Percentiles rank a stretch among this genome's conserved stretches.
Conservation (phyloP, 768 basidiomycete genomes). For the Mycena epipterygia region DNA sequence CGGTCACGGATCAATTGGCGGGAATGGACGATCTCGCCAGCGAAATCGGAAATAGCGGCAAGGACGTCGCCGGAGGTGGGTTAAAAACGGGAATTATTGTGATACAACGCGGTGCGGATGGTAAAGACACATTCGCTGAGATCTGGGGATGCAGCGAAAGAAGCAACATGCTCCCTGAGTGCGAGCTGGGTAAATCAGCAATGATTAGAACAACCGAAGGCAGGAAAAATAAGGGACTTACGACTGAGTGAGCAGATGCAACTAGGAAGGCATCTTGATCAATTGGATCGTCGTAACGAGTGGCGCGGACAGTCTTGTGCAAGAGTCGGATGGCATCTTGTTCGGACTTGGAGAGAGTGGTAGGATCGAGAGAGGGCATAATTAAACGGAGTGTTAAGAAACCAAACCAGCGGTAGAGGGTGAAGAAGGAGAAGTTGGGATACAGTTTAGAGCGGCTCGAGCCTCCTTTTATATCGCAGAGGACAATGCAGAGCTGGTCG, state of each 20-base stretch:
- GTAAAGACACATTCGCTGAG: not conserved
- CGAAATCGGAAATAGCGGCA: not conserved
- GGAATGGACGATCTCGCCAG: slow-evolving; percentile 4
- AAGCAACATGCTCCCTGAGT: not conserved
- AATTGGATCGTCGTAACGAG: slow-evolving; percentile 5
- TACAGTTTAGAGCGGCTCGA: too few species aligned
- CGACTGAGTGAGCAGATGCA: not conserved
- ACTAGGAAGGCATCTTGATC: slow-evolving; percentile 20
- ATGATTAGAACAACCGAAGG: not conserved
- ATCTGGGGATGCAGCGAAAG: not conserved
- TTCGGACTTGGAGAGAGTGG: not conserved
- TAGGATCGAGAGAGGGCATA: not conserved
- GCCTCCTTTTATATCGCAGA: not conserved
- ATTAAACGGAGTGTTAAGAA: not conserved
- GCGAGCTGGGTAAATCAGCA: slow-evolving; percentile 15
- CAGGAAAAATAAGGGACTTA: not conserved
- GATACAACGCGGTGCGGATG: not conserved
- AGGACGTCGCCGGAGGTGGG: not conserved
- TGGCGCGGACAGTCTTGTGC: slow-evolving; percentile 4
- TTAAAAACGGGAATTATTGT: not conserved
- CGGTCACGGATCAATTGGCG: slow-evolving; percentile 1
- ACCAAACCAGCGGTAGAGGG: too few species aligned
- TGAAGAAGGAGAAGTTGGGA: not conserved
- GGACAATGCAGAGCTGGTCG: not conserved
- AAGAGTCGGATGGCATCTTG: not conserved